Evolutionary conservation across 352 stramenopile genomes (phyloP).

Genomic region (Globisporangium spinosum): DNA sequence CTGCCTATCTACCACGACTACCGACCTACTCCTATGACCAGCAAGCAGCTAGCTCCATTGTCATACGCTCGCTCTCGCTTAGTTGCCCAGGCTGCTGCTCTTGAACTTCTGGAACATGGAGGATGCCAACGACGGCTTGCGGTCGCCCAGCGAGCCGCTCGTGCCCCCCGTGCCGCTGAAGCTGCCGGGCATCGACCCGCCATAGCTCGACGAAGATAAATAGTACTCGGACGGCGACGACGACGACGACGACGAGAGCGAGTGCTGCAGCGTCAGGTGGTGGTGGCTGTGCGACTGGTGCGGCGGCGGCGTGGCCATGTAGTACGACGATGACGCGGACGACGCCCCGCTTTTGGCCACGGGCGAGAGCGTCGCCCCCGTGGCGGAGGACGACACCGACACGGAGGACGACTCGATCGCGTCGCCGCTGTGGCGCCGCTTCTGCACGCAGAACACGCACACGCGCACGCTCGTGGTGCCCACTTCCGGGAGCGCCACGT

Average conservation of each 20-base stretch:
- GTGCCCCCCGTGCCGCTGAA: neutral
- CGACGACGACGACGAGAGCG: constrained; percentile 24
- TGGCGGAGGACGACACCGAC: constrained; percentile 16
- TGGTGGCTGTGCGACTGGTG: constrained; percentile 9
- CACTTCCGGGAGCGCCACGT: constrained; percentile 61
- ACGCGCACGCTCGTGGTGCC: constrained; percentile 63
- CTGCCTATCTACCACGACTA: neutral
- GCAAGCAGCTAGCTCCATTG: no score
- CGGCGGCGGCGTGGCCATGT: constrained; percentile 15
- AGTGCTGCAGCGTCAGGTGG: constrained; percentile 12
- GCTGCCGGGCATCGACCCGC: neutral
- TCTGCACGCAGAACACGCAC: constrained; percentile 54
- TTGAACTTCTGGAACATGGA: constrained; percentile 64
- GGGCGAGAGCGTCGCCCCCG: constrained; percentile 16
- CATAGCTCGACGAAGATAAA: constrained; percentile 39
- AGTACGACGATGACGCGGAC: neutral
- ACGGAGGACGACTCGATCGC: constrained; percentile 14
- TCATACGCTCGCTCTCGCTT: neutral
- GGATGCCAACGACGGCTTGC: constrained; percentile 47
- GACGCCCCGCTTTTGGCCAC: constrained; percentile 5
- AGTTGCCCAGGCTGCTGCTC: constrained; percentile 23
- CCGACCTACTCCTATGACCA: neutral
- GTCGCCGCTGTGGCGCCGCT: constrained; percentile 51
- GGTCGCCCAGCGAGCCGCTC: constrained; percentile 28
- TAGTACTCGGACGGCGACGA: constrained; percentile 38